Conservation (phyloP, 768 basidiomycete species). For the Pleurotus cornucopiae region DNA sequence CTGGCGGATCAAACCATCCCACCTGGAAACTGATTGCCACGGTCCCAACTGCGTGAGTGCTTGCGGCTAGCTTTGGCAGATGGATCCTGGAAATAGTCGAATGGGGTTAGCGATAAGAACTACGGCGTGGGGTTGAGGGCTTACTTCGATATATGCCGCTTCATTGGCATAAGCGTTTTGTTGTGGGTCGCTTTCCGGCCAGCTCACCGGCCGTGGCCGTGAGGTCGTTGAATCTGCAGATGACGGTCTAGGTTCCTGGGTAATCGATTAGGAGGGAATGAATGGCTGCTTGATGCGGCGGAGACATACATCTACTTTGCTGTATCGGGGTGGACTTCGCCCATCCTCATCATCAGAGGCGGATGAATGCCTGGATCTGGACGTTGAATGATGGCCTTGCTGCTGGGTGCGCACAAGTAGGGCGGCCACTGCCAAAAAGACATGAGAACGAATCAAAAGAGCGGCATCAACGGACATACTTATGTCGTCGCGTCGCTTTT, state of each 20-base stretch:
- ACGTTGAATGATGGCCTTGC: slow-evolving; percentile 29
- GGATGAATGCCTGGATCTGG: slow-evolving; percentile 49
- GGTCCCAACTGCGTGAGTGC: slow-evolving; percentile 63
- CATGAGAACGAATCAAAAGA: slow-evolving; percentile 14
- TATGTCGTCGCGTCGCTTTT: slow-evolving; percentile 68
- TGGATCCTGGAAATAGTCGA: slow-evolving; percentile 29
- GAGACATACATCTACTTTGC: not conserved
- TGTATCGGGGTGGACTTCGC: slow-evolving; percentile 1
- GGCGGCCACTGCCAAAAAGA: slow-evolving; percentile 33
- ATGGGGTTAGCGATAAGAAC: slow-evolving; percentile 6
- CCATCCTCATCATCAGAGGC: slow-evolving; percentile 27
- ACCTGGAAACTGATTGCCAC: slow-evolving; percentile 28
- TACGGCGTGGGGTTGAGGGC: not conserved
- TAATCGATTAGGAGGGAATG: not conserved
- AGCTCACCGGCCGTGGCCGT: slow-evolving; percentile 1
- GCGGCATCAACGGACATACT: slow-evolving; percentile 27
- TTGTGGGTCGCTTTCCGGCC: slow-evolving; percentile 6
- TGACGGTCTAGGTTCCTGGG: slow-evolving; percentile 6
- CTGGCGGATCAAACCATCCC: slow-evolving; percentile 4
- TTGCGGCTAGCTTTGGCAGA: slow-evolving; percentile 42
- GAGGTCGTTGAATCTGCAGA: slow-evolving; percentile 4
- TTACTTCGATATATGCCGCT: slow-evolving; percentile 7
- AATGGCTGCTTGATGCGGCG: not conserved
- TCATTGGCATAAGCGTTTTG: slow-evolving; percentile 5
- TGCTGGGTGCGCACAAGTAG: slow-evolving; percentile 43